These are phyloP conservation scores for Chloris gayana DNA, from an alignment of 176 grass and related monocot genomes.

Conservation along the genomic window DNA sequence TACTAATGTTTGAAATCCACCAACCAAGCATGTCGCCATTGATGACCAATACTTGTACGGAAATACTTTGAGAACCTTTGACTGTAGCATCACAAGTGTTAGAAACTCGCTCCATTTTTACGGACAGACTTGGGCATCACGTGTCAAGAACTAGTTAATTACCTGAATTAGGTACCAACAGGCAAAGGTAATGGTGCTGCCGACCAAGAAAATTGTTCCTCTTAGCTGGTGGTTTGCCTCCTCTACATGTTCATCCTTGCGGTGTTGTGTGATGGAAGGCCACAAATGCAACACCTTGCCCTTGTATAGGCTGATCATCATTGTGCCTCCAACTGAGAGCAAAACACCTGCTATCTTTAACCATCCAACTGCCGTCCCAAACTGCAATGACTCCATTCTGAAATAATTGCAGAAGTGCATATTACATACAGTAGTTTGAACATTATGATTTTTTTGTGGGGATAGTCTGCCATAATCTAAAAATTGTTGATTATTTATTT, in stretches of 20 bases:
- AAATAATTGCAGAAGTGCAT: background rate
- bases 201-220: conserved; percentile 41
- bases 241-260: background rate
- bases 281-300: conserved; percentile 51
- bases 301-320: conserved; percentile 64
- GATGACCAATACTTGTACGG: conserved; percentile 69
- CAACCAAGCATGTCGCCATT: conserved; percentile 57
- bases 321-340: conserved; percentile 47
- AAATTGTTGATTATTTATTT: too few relatives aligned
- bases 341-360: conserved; percentile 40
- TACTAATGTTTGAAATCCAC: conserved; percentile 52
- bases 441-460: background rate
- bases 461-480: background rate
- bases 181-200: conserved; percentile 48
- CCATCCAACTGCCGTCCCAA: conserved; percentile 18
- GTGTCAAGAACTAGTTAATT: background rate
- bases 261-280: conserved; percentile 24
- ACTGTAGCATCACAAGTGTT: background rate
- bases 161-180: conserved; percentile 66
- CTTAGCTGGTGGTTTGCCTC: conserved; percentile 29
- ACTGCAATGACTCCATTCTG: conserved; percentile 43
- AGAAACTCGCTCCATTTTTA: too few relatives aligned
- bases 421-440: background rate
- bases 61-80: conserved; percentile 60
- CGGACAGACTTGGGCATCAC: background rate